phyloP scores from a whole-genome alignment of 139 green algal genomes.

The Tetradesmus obliquus region DNA sequence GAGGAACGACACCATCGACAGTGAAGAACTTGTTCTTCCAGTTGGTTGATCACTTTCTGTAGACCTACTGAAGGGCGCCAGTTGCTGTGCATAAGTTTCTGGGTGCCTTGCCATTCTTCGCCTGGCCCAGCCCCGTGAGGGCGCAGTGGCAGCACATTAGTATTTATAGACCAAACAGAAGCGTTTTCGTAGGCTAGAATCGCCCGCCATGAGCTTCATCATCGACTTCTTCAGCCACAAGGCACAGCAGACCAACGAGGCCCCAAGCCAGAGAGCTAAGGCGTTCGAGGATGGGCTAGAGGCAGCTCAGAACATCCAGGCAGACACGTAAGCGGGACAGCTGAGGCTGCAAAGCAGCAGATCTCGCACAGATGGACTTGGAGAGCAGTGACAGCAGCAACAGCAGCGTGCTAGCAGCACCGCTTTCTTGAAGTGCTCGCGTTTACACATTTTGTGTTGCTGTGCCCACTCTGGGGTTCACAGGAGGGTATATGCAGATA shows the following conservation, averaged over 20 bases:
- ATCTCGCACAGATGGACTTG: neutral
- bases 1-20: too few species aligned
- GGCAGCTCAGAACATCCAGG: neutral
- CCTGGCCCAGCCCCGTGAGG: neutral
- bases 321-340: neutral
- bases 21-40: too few species aligned
- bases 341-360: neutral
- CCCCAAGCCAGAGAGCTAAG: neutral
- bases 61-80: neutral
- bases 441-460: neutral
- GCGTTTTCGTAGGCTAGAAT: too few species aligned
- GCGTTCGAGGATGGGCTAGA: neutral
- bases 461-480: neutral
- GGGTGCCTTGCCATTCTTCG: neutral
- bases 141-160: neutral
- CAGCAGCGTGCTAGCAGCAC: neutral
- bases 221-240: conserved; percentile 20
- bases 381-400: neutral
- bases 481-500: conserved; percentile 17
- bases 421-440: neutral
- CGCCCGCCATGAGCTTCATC: conserved; percentile 2
- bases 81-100: neutral
- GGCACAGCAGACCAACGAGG: neutral
- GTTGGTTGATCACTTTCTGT: too few species aligned
- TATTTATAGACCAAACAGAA: neutral